Evolutionary conservation across 148 eudicot species (phyloP), one percentile per base, ranked within the genome.

Genomic region (Vaccinium darrowii): DNA sequence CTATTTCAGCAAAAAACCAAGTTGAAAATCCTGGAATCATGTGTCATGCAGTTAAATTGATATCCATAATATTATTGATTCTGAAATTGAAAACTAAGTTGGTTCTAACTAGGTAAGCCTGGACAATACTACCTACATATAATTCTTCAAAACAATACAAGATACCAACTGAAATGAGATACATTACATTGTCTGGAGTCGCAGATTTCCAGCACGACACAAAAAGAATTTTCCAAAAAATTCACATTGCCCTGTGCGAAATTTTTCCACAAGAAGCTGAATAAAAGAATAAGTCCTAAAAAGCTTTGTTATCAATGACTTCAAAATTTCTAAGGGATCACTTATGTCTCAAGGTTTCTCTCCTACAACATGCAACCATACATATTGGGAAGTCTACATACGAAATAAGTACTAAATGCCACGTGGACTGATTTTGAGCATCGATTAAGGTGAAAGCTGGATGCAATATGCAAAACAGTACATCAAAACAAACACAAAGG

Each of bases 401-500:
- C 8, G 9, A 8, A 53, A 54, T 18, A 11, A 9, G 19, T 53
- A 53, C 36, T 50, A 56, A 52, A 16, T 18, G 18, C 39, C 82
- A 56, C 57, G 15, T n/a, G 27, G 15, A 9, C 9, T 36, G 39
- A 75, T 23, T 36, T 62, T 3, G 62, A 73, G 60, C 81, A 58
- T 76, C 60, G 9, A 12, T 43, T 76, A 33, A 19, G 36, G 56
- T 50, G 72, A 84, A 25, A 69, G 13, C 3, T 23, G 13, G 65
- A 58, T 76, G 72, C 50, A 30, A 47, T 9, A 21, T 76, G 51
- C 10, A 33, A 60, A 58, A 33, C 19, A 30, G 75, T 73, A 27
- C 13, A 83, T 51, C 78, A 23, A 13, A 57, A 84, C 78, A 62
- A 53, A 76, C 58, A 56, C 71, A 73, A 36, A 36, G n/a, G 53